A percentile compares a stretch with the other conserved stretches of the same genome.
Evolutionary conservation across 1,284 basidiomycete species (phyloP).

Genomic region (Apiotrichum mycotoxinovorans): DNA sequence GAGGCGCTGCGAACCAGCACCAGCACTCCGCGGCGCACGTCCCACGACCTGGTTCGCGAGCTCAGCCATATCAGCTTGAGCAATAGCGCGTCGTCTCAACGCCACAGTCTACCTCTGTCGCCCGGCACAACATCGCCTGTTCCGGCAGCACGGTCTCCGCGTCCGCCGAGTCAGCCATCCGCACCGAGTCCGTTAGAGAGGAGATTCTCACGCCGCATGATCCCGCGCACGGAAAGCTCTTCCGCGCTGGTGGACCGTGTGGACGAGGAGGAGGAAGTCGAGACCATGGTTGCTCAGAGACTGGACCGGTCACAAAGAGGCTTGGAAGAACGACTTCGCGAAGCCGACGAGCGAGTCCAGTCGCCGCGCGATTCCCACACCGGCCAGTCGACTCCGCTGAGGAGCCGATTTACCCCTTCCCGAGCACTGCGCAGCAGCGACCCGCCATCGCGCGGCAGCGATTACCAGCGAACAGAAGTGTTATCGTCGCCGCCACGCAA

Average conservation of each 20-base stretch:
- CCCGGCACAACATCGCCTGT: background rate
- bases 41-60: constrained; percentile 10
- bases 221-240: constrained; percentile 7
- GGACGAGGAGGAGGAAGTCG: constrained; percentile 7
- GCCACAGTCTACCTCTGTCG: constrained; percentile 1
- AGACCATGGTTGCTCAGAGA: background rate
- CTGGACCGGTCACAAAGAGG: background rate
- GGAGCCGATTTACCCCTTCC: background rate
- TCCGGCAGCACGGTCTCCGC: background rate
- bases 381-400: background rate
- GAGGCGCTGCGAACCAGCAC: background rate
- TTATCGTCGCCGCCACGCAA: background rate
- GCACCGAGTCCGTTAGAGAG: constrained; percentile 11
- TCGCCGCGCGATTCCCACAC: constrained; percentile 1
- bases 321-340: constrained; percentile 35
- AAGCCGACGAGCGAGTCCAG: constrained; percentile 34
- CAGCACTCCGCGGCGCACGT: constrained; percentile 1
- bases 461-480: background rate
- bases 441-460: no score
- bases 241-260: constrained; percentile 3
- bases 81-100: background rate
- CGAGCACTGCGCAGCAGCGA: background rate
- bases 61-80: background rate
- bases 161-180: background rate
- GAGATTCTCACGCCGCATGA: constrained; percentile 14